Evolutionary conservation across 2,329 filamentous ascomycete genomes (phyloP).

Genomic region (Trichoderma gracile): DNA sequence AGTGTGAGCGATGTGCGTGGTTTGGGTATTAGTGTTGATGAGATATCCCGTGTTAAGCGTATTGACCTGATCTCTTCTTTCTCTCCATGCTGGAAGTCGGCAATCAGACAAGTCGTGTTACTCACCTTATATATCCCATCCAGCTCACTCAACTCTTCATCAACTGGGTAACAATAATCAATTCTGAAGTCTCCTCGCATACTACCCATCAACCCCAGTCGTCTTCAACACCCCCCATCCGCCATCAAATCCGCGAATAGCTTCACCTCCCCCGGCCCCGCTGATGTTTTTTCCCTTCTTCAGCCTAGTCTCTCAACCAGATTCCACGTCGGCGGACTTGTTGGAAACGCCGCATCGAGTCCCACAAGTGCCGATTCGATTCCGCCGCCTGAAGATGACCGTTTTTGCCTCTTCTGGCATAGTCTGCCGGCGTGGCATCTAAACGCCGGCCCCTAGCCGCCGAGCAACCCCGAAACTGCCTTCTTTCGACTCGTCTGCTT

Average conservation of each 20-base stretch:
- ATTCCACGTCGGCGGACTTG: conserved; percentile 2
- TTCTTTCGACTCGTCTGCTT: neutral
- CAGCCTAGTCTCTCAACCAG: neutral
- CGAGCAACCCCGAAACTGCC: neutral
- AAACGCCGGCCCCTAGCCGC: conserved; percentile 13
- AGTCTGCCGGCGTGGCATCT: neutral
- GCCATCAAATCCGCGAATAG: conserved; percentile 8
- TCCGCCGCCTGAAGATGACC: neutral
- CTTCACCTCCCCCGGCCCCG: neutral
- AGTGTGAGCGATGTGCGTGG: neutral
- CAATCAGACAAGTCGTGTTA: neutral
- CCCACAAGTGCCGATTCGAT: neutral
- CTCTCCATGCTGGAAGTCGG: too few relatives aligned
- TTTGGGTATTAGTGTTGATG: neutral
- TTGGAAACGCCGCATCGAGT: neutral
- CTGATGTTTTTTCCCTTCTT: conserved; percentile 6
- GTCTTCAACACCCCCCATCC: neutral
- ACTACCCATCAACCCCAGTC: neutral
- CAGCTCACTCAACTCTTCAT: neutral
- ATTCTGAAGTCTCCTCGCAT: neutral
- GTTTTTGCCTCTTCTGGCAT: conserved; percentile 16
- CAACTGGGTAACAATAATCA: neutral
- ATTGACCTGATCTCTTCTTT: neutral
- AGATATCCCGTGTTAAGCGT: neutral
- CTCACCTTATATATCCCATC: neutral